A percentile compares a stretch with the other conserved stretches of the same genome.
These are phyloP conservation scores for Luzula sylvatica DNA, from an alignment of 176 grass and related monocot genomes.

Conservation along the genomic window DNA sequence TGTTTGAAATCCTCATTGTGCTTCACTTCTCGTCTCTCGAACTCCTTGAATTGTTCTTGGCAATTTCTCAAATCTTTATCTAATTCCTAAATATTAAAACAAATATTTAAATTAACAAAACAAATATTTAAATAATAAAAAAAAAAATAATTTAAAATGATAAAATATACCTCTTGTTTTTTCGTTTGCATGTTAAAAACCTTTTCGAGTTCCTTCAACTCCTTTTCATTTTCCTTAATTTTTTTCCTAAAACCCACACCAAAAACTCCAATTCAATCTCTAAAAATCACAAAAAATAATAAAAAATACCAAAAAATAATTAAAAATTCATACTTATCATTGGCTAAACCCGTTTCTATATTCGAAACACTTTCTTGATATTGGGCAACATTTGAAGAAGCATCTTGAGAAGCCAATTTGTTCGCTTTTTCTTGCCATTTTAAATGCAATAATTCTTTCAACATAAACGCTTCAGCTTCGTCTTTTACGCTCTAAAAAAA, in stretches of 20 bases:
- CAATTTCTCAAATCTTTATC: slow-evolving; percentile 74
- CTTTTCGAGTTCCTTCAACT: slow-evolving; percentile 58
- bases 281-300: neutral
- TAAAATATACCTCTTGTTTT: slow-evolving; percentile 69
- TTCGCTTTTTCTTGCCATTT: slow-evolving; percentile 96
- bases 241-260: slow-evolving; percentile 49
- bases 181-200: slow-evolving; percentile 66
- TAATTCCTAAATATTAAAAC: slow-evolving; percentile 43
- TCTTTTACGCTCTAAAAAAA: slow-evolving; percentile 77
- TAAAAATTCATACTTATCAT: slow-evolving; percentile 49
- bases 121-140: slow-evolving; percentile 4
- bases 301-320: neutral
- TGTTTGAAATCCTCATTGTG: slow-evolving; percentile 84
- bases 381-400: slow-evolving; percentile 43
- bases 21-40: slow-evolving; percentile 82
- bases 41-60: slow-evolving; percentile 90
- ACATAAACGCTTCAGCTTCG: slow-evolving; percentile 85
- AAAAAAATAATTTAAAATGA: slow-evolving; percentile 11
- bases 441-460: slow-evolving; percentile 86
- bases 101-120: slow-evolving; percentile 21
- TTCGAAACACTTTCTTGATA: slow-evolving; percentile 50
- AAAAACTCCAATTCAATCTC: neutral
- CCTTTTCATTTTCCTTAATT: slow-evolving; percentile 44
- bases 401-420: slow-evolving; percentile 63
- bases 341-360: slow-evolving; percentile 41